These are phyloP conservation scores for Phytophthora vignae DNA, from an alignment of 352 stramenopile species.

Conservation along the genomic window DNA sequence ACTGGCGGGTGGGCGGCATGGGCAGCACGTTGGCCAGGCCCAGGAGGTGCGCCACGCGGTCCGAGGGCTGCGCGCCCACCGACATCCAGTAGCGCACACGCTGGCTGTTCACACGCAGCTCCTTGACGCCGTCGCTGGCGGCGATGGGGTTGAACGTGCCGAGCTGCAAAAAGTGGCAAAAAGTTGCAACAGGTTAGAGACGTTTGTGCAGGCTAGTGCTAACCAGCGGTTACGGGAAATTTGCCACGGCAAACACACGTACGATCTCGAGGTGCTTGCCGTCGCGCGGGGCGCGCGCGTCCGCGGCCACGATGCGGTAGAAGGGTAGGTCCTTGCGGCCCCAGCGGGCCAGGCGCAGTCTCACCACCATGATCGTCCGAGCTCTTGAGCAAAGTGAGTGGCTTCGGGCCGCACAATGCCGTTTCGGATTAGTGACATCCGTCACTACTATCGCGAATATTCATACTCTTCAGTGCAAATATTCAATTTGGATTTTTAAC, in stretches of 20 bases:
- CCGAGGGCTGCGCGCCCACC: slow-evolving; percentile 86
- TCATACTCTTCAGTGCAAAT: background rate
- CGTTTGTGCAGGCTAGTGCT: slow-evolving; percentile 2
- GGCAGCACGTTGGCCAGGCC: slow-evolving; percentile 86
- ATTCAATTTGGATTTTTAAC: background rate
- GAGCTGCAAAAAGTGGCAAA: slow-evolving; percentile 50
- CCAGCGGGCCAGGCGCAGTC: slow-evolving; percentile 87
- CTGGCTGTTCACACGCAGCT: slow-evolving; percentile 89
- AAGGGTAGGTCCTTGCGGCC: slow-evolving; percentile 89
- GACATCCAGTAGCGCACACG: slow-evolving; percentile 90
- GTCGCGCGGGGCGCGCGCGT: slow-evolving; percentile 82
- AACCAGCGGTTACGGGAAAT: background rate
- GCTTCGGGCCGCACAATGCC: slow-evolving; percentile 19
- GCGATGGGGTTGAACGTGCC: slow-evolving; percentile 91
- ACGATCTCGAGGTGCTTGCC: slow-evolving; percentile 90
- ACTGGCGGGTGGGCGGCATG: slow-evolving; percentile 84
- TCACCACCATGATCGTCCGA: slow-evolving; percentile 77
- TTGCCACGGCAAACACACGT: slow-evolving; percentile 24
- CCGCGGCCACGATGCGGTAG: slow-evolving; percentile 90
- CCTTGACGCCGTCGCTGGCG: slow-evolving; percentile 84
- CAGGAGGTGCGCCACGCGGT: slow-evolving; percentile 83
- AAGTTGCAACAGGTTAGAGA: slow-evolving; percentile 6
- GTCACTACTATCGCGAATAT: background rate
- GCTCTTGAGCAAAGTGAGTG: slow-evolving; percentile 27
- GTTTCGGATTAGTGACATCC: background rate